These are phyloP conservation scores for Pleodorina starrii DNA, from an alignment of 139 green algal species.

Conservation along the genomic window DNA sequence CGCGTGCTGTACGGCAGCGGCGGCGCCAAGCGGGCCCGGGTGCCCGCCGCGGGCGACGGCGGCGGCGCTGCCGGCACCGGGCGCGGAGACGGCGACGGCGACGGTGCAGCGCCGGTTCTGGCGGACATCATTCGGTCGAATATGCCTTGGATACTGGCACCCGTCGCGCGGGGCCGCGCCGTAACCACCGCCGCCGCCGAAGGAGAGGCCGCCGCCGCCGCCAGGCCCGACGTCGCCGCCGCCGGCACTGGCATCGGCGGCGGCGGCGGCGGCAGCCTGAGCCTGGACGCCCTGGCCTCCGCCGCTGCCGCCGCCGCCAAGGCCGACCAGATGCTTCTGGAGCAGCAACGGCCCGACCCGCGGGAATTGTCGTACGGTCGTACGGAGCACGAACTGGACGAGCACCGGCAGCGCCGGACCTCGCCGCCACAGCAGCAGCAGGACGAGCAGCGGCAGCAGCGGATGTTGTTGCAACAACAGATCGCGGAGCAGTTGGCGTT, in stretches of 20 bases:
- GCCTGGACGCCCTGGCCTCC: not conserved
- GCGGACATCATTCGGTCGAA: too few relatives aligned
- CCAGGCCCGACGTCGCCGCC: not conserved
- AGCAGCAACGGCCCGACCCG: not conserved
- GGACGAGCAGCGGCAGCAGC: not conserved
- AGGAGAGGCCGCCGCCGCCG: not conserved
- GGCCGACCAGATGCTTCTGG: not conserved
- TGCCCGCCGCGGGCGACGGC: too few relatives aligned
- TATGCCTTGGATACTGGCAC: too few relatives aligned
- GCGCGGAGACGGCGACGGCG: not conserved
- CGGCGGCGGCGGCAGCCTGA: not conserved
- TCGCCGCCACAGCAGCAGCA: not conserved
- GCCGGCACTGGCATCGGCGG: not conserved
- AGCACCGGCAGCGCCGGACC: not conserved
- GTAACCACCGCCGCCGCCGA: too few relatives aligned
- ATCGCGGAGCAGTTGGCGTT: not conserved
- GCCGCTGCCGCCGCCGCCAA: constrained; percentile 3
- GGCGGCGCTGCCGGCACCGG: too few relatives aligned
- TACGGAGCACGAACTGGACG: not conserved
- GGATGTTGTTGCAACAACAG: not conserved
- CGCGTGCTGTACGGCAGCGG: not conserved
- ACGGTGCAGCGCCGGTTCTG: too few relatives aligned
- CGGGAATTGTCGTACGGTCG: not conserved
- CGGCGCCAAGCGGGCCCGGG: too few relatives aligned
- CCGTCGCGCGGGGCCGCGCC: too few relatives aligned